These are phyloP conservation scores for Dryadomyces quercivorus DNA, from an alignment of 2,329 filamentous ascomycete species.

Conservation along the genomic window DNA sequence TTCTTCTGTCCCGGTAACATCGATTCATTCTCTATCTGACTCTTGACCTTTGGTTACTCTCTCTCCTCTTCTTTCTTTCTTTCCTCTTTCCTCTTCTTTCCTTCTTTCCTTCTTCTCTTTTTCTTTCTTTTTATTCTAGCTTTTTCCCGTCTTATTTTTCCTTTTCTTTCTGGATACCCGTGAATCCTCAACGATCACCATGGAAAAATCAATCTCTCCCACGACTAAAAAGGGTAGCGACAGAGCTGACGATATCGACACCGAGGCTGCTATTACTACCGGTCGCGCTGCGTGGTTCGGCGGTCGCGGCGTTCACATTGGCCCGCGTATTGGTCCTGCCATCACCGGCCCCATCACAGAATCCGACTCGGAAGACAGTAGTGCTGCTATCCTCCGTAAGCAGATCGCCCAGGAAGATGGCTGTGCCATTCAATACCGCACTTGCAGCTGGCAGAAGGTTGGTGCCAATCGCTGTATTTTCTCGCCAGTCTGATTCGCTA, in stretches of 20 bases:
- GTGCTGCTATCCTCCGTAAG: constrained; percentile 37
- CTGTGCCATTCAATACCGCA: constrained; percentile 79
- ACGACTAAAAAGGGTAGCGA: constrained; percentile 1
- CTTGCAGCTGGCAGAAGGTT: constrained; percentile 86
- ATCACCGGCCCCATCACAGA: constrained; percentile 20
- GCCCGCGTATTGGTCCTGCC: constrained; percentile 38
- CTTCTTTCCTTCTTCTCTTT: neutral
- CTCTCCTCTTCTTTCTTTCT: neutral
- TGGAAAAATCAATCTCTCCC: constrained; percentile 8
- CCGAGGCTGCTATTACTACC: constrained; percentile 10
- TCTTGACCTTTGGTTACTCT: neutral
- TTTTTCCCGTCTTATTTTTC: constrained; percentile 5
- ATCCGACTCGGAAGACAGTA: constrained; percentile 33
- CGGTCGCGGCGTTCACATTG: constrained; percentile 27
- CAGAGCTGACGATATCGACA: constrained; percentile 2
- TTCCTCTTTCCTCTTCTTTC: constrained; percentile 6
- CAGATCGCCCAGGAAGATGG: constrained; percentile 69
- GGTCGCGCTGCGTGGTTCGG: constrained; percentile 26
- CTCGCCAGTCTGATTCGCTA: neutral
- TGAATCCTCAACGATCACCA: constrained; percentile 6
- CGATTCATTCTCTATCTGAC: too few species aligned
- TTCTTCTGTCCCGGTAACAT: neutral
- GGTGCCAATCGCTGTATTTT: constrained; percentile 10
- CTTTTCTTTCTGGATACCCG: neutral
- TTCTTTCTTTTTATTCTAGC: neutral